Evolutionary conservation across 2,329 filamentous ascomycete genomes (phyloP).

Genomic region (Calonectria pauciramosa): DNA sequence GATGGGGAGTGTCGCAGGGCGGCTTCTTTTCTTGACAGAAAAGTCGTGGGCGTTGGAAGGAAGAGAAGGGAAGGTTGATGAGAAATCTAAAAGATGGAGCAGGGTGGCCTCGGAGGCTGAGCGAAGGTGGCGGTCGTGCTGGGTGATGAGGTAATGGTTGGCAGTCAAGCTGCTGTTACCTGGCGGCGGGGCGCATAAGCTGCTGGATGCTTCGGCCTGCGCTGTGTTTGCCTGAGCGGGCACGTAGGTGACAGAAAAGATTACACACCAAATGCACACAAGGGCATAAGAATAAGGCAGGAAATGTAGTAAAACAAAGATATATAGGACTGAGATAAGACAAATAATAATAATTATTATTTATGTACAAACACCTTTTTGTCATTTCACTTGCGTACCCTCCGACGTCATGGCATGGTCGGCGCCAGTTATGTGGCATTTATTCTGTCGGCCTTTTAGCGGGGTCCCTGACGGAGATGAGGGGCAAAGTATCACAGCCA

Average conservation of each 20-base stretch:
- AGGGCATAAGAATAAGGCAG: neutral
- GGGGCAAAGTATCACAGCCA: neutral
- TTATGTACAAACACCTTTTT: neutral
- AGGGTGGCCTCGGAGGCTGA: slow-evolving; percentile 30
- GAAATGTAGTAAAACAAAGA: neutral
- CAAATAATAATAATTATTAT: neutral
- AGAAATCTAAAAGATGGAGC: slow-evolving; percentile 27
- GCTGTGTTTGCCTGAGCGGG: slow-evolving; percentile 10
- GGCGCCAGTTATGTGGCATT: neutral
- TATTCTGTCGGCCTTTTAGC: neutral
- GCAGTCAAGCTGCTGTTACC: slow-evolving; percentile 31
- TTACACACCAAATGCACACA: neutral
- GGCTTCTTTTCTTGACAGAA: slow-evolving; percentile 15
- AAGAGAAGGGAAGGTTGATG: slow-evolving; percentile 15
- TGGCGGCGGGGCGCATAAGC: slow-evolving; percentile 36
- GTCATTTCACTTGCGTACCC: neutral
- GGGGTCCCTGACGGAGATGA: neutral
- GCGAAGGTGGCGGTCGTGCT: slow-evolving; percentile 36
- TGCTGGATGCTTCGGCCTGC: slow-evolving; percentile 21
- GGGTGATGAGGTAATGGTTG: slow-evolving; percentile 47
- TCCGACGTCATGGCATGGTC: neutral
- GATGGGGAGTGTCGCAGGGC: slow-evolving; percentile 34
- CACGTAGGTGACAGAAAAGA: neutral
- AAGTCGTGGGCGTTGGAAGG: slow-evolving; percentile 21
- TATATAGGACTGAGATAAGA: neutral